phyloP scores from a whole-genome alignment of 768 basidiomycete species.

The Boletus reticulatus region DNA sequence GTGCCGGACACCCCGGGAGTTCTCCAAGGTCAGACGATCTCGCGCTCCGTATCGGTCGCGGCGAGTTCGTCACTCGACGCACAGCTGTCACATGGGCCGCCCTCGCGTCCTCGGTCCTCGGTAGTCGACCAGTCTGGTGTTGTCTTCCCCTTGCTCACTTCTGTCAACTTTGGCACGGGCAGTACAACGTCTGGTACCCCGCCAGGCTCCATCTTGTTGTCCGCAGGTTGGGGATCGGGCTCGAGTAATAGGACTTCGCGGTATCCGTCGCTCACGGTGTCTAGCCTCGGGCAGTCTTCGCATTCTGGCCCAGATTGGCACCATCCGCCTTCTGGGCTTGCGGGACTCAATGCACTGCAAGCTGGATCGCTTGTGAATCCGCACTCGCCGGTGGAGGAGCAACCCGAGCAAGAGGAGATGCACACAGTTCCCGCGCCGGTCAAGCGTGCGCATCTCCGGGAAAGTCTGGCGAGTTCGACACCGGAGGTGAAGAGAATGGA shows the following conservation, averaged over 20 bases:
- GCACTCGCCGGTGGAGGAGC: slow-evolving; percentile 19
- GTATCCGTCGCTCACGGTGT: slow-evolving; percentile 27
- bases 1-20: slow-evolving; percentile 5
- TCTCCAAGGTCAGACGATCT: neutral
- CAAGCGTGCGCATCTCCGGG: slow-evolving; percentile 23
- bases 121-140: neutral
- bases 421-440: neutral
- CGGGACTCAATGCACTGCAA: slow-evolving; percentile 13
- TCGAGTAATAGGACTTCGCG: slow-evolving; percentile 22
- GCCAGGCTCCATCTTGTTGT: slow-evolving; percentile 17
- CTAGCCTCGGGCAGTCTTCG: slow-evolving; percentile 13
- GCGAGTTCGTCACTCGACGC: slow-evolving; percentile 9
- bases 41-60: slow-evolving; percentile 1
- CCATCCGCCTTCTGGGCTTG: slow-evolving; percentile 24
- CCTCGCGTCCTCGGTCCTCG: slow-evolving; percentile 7
- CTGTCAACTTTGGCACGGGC: slow-evolving; percentile 25
- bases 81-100: slow-evolving; percentile 6
- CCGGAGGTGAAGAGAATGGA: slow-evolving; percentile 24
- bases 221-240: slow-evolving; percentile 6
- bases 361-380: slow-evolving; percentile 18
- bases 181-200: slow-evolving; percentile 13
- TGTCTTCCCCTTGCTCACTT: slow-evolving; percentile 23
- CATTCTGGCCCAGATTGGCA: slow-evolving; percentile 21
- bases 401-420: neutral
- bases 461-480: slow-evolving; percentile 10